A percentile compares a stretch with the other conserved stretches of the same genome.
Conservation (phyloP, 2,329 filamentous ascomycete genomes). For the Teratosphaeria destructans region DNA sequence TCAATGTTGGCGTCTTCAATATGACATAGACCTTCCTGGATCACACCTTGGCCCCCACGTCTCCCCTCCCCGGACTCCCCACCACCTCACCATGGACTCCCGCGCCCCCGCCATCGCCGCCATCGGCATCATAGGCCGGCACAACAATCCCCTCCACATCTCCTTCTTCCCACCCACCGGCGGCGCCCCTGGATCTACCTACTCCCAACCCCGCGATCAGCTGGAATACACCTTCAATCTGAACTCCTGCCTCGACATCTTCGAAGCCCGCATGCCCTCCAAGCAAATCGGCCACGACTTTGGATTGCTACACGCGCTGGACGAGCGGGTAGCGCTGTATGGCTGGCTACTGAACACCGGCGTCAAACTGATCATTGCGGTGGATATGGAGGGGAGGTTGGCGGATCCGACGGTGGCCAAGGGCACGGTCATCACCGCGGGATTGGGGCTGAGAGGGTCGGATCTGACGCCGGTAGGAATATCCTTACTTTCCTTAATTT, state of each 20-base stretch:
- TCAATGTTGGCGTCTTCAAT: neutral
- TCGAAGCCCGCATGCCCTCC: constrained; percentile 70
- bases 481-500: neutral
- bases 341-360: constrained; percentile 96
- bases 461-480: constrained; percentile 67
- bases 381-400: constrained; percentile 69
- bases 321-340: constrained; percentile 87
- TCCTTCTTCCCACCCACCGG: constrained; percentile 66
- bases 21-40: neutral
- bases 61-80: neutral
- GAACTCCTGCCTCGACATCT: constrained; percentile 85
- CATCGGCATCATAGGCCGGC: constrained; percentile 82
- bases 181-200: constrained; percentile 1
- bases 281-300: constrained; percentile 72
- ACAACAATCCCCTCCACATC: constrained; percentile 96
- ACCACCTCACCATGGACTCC: constrained; percentile 30
- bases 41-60: neutral
- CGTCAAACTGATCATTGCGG: constrained; percentile 77
- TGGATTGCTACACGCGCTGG: constrained; percentile 82
- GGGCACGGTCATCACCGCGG: constrained; percentile 25
- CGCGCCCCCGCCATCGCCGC: constrained; percentile 71
- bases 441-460: constrained; percentile 66
- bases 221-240: constrained; percentile 88
- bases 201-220: constrained; percentile 54
- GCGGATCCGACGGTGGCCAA: constrained; percentile 34